Percentiles rank a stretch among this genome's conserved stretches.
Evolutionary conservation across 176 grass and related monocot species (phyloP).

Genomic region (Puccinellia tenuiflora): DNA sequence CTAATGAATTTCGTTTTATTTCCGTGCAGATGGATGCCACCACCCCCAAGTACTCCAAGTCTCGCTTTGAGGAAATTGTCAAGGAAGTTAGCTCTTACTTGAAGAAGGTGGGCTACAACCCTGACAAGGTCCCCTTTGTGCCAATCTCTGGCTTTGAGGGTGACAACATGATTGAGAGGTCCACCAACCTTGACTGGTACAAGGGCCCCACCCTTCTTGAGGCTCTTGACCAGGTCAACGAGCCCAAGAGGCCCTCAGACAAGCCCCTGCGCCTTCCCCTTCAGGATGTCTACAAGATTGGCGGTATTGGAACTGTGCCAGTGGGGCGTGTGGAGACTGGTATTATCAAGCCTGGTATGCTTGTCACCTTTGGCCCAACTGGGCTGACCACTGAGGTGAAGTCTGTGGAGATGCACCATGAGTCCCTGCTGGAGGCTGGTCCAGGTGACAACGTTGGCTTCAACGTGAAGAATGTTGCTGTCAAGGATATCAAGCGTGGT

Average conservation of each 20-base stretch:
- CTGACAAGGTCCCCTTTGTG: conserved; percentile 70
- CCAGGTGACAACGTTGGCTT: too few relatives aligned
- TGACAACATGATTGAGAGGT: conserved; percentile 78
- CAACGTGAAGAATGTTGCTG: conserved; percentile 71
- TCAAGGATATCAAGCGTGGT: conserved; percentile 68
- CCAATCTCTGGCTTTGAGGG: conserved; percentile 85
- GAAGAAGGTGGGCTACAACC: conserved; percentile 85
- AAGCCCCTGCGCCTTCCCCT: conserved; percentile 80
- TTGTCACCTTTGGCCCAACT: conserved; percentile 66
- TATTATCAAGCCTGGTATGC: conserved; percentile 49
- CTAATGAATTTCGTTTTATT: background rate
- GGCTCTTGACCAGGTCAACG: conserved; percentile 54
- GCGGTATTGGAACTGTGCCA: conserved; percentile 65
- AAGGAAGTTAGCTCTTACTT: conserved; percentile 75
- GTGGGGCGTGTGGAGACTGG: conserved; percentile 68
- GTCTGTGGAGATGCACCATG: too few relatives aligned
- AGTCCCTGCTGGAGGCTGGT: too few relatives aligned
- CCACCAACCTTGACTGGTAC: conserved; percentile 79
- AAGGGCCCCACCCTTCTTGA: conserved; percentile 77
- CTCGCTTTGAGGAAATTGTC: conserved; percentile 61
- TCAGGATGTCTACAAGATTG: conserved; percentile 85
- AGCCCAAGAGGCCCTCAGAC: conserved; percentile 73
- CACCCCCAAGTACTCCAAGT: too few relatives aligned
- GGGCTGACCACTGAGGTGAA: too few relatives aligned
- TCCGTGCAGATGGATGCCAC: conserved; percentile 72